A percentile compares a stretch with the other conserved stretches of the same genome.
Conservation (phyloP, 306 rosid species). For the Cucurbita maxima region DNA sequence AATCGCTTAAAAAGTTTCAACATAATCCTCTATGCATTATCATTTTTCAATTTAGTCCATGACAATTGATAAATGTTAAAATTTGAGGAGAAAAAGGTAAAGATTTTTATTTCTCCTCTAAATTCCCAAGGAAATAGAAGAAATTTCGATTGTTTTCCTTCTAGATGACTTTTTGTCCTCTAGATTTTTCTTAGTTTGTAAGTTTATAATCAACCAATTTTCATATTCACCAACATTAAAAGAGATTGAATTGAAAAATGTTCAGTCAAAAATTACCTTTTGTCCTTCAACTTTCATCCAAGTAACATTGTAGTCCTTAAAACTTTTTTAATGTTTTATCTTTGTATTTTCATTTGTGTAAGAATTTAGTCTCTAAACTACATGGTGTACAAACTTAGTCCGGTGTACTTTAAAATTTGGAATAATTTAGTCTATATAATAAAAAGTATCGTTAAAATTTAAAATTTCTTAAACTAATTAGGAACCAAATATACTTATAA, state of each 20-base stretch:
- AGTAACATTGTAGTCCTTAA: not conserved
- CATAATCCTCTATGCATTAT: not conserved
- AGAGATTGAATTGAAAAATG: not conserved
- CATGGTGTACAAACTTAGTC: not conserved
- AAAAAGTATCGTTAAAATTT: too few relatives aligned
- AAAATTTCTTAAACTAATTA: too few relatives aligned
- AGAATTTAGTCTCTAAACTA: too few relatives aligned
- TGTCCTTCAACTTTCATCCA: not conserved
- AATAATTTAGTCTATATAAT: too few relatives aligned
- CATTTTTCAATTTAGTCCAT: not conserved
- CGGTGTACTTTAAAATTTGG: too few relatives aligned
- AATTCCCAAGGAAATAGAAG: not conserved
- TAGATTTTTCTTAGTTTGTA: not conserved
- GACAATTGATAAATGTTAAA: not conserved
- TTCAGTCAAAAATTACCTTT: not conserved
- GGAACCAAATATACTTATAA: not conserved
- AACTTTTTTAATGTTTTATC: not conserved
- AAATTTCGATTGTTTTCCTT: not conserved
- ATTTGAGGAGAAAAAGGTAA: not conserved
- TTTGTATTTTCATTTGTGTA: not conserved
- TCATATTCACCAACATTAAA: not conserved
- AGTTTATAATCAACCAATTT: not conserved
- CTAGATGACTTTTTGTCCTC: not conserved
- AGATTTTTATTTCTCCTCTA: not conserved
- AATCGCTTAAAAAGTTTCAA: not conserved